phyloP scores from a whole-genome alignment of 108 stramenopile species.

The Nitzschia putrida region DNA sequence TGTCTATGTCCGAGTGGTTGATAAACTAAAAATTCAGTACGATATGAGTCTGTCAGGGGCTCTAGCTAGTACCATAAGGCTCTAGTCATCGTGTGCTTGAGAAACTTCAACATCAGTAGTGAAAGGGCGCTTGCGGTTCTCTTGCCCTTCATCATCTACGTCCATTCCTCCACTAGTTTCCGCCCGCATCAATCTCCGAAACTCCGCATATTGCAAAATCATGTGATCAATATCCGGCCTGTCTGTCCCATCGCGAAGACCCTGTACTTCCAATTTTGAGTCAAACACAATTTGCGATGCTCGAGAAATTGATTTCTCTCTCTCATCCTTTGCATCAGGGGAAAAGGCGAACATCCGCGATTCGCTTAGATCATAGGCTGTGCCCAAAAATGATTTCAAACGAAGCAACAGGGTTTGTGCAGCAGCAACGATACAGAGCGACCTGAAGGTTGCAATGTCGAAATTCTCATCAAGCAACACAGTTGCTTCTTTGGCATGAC shows the following conservation, averaged over 20 bases:
- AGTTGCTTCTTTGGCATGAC: slow-evolving; percentile 47
- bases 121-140: neutral
- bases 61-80: neutral
- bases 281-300: slow-evolving; percentile 29
- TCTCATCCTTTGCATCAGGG: slow-evolving; percentile 67
- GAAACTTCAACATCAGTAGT: neutral
- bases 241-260: slow-evolving; percentile 6
- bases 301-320: slow-evolving; percentile 38
- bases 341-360: slow-evolving; percentile 68
- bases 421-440: slow-evolving; percentile 64
- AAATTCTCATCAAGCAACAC: slow-evolving; percentile 31
- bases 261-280: slow-evolving; percentile 23
- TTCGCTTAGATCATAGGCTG: slow-evolving; percentile 71
- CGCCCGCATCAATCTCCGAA: slow-evolving; percentile 49
- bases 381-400: slow-evolving; percentile 67
- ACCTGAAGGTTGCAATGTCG: slow-evolving; percentile 40
- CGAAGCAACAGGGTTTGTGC: slow-evolving; percentile 65
- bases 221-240: slow-evolving; percentile 24
- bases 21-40: too few relatives aligned
- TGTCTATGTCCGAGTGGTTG: neutral
- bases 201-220: slow-evolving; percentile 59
- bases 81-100: neutral
- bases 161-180: slow-evolving; percentile 23
- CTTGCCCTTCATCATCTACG: slow-evolving; percentile 14
- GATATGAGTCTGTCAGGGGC: too few relatives aligned